A percentile compares a stretch with the other conserved stretches of the same genome.
Evolutionary conservation across 768 basidiomycete genomes (phyloP).

Genomic region (Russula sp.): DNA sequence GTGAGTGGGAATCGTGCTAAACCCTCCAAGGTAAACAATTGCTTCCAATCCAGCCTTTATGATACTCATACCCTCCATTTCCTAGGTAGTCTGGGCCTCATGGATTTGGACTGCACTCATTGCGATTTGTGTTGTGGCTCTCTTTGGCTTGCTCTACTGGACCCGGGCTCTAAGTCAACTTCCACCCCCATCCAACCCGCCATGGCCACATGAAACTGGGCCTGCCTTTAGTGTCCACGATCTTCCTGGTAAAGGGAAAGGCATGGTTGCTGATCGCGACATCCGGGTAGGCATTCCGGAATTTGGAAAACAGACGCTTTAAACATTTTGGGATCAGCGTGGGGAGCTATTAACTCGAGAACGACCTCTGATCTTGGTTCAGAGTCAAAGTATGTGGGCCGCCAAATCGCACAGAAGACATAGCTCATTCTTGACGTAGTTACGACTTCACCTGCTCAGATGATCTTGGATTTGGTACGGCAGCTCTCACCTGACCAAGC

Average conservation of each 20-base stretch:
- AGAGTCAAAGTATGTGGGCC: slow-evolving; percentile 39
- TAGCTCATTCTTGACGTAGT: slow-evolving; percentile 30
- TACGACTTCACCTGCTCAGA: slow-evolving; percentile 39
- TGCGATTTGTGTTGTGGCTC: neutral
- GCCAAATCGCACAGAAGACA: neutral
- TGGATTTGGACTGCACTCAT: neutral
- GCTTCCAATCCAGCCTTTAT: neutral
- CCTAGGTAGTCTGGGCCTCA: neutral
- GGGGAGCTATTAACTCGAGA: slow-evolving; percentile 56
- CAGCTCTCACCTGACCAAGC: slow-evolving; percentile 32
- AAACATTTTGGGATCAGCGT: slow-evolving; percentile 34
- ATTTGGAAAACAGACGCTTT: neutral
- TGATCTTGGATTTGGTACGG: slow-evolving; percentile 37
- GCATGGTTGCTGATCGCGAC: slow-evolving; percentile 14
- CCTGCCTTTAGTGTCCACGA: slow-evolving; percentile 12
- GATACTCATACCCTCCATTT: neutral
- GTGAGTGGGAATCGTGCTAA: neutral
- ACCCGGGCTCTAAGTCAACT: neutral
- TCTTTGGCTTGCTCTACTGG: slow-evolving; percentile 6
- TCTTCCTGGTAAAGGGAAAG: slow-evolving; percentile 21
- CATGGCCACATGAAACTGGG: neutral
- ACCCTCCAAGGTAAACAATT: neutral
- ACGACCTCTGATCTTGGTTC: slow-evolving; percentile 48
- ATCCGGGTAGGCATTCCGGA: slow-evolving; percentile 6
- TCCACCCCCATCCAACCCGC: neutral